A percentile compares a stretch with the other conserved stretches of the same genome.
These are phyloP conservation scores for Pontederia paniculata DNA, from an alignment of 176 grass and related monocot genomes.

Conservation along the genomic window DNA sequence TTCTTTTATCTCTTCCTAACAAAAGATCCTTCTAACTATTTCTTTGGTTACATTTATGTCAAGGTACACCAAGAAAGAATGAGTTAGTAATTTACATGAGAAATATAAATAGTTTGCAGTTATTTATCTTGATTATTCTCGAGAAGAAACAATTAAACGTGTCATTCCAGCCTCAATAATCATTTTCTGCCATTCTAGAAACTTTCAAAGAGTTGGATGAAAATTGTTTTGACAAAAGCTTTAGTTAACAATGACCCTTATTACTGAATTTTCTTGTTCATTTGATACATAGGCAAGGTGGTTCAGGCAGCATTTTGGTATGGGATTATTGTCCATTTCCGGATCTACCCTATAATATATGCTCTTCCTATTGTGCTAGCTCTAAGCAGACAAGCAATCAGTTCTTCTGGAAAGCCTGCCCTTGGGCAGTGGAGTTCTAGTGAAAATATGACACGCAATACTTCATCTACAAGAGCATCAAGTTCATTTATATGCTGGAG, in stretches of 20 bases:
- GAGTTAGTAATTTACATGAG: no score
- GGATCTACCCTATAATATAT: slow-evolving; percentile 95
- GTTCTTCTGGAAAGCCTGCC: slow-evolving; percentile 26
- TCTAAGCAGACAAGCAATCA: slow-evolving; percentile 40
- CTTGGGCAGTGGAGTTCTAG: slow-evolving; percentile 43
- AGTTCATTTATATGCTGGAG: slow-evolving; percentile 15
- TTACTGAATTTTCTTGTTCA: slow-evolving; percentile 14
- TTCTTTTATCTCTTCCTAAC: no score
- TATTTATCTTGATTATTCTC: no score
- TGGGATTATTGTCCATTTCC: slow-evolving; percentile 83
- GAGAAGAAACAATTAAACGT: no score
- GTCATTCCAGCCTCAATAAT: no score
- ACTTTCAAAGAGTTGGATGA: no score
- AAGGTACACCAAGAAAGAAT: no score
- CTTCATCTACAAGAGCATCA: slow-evolving; percentile 20
- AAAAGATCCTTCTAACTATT: no score
- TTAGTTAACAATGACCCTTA: background rate
- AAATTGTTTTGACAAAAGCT: no score
- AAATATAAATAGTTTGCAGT: no score
- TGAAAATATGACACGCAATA: slow-evolving; percentile 20
- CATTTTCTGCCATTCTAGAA: no score
- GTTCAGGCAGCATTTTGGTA: slow-evolving; percentile 90
- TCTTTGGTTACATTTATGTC: no score
- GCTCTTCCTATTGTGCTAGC: slow-evolving; percentile 64
- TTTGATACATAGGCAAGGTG: slow-evolving; percentile 49